A percentile compares a stretch with the other conserved stretches of the same genome.
Evolutionary conservation across 2,329 filamentous ascomycete genomes (phyloP).

Genomic region (Apiospora rasikravindrae): DNA sequence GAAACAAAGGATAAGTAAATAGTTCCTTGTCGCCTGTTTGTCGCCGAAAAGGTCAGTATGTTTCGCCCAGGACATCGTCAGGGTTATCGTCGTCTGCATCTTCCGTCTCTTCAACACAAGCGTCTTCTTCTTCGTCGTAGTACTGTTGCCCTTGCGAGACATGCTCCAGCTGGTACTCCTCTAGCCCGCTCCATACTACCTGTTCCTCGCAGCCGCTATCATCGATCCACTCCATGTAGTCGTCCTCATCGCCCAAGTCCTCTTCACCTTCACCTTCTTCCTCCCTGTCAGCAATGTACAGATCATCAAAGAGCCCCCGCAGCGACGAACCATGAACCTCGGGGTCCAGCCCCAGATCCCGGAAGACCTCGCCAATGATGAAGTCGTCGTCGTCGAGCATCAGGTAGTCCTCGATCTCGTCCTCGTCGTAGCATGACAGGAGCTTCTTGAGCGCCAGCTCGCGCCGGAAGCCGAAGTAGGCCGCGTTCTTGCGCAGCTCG

Average conservation of each 20-base stretch:
- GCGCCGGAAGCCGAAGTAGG: not conserved
- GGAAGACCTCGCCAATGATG: not conserved
- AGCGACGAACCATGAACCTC: not conserved
- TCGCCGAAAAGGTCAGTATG: not conserved
- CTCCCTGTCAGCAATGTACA: not conserved
- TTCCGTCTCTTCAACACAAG: not conserved
- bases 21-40: not conserved
- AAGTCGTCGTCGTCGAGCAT: not conserved
- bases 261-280: not conserved
- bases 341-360: not conserved
- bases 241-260: not conserved
- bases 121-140: not conserved
- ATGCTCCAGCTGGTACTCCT: not conserved
- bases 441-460: not conserved
- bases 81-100: not conserved
- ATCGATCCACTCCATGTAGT: not conserved
- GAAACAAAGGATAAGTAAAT: not conserved
- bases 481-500: not conserved
- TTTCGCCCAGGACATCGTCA: not conserved
- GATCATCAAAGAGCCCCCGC: not conserved
- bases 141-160: not conserved
- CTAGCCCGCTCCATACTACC: not conserved
- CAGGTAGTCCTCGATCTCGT: not conserved
- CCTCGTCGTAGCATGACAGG: not conserved
- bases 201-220: not conserved